Evolutionary conservation across 208 protist genomes (phyloP).

Genomic region (Acanthamoeba triangularis): DNA sequence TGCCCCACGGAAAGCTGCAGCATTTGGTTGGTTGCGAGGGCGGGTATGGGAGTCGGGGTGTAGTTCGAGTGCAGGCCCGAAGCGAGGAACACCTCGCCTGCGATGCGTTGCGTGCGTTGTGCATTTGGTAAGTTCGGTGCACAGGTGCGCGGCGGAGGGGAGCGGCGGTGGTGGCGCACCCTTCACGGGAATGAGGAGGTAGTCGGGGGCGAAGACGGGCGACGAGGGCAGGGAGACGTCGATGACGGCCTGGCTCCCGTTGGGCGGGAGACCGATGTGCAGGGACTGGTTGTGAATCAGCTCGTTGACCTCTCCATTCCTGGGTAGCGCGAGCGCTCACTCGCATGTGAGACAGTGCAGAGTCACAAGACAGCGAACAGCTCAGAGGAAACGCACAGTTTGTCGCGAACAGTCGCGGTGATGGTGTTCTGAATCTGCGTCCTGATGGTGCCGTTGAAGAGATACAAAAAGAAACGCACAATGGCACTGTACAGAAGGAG

Average conservation of each 20-base stretch:
- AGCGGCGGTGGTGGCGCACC: neutral
- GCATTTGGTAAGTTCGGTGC: no score
- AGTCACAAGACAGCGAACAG: neutral
- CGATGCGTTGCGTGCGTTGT: neutral
- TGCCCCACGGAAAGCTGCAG: neutral
- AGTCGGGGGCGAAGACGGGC: neutral
- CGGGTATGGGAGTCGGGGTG: neutral
- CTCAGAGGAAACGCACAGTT: neutral
- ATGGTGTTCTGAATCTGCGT: neutral
- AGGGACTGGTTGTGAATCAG: slow-evolving; percentile 8
- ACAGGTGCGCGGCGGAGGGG: neutral
- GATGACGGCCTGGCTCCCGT: neutral
- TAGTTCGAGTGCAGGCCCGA: slow-evolving; percentile 35
- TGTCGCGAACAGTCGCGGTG: neutral
- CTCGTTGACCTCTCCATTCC: neutral
- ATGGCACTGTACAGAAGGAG: neutral
- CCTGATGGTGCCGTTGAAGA: slow-evolving; percentile 11
- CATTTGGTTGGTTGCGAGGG: neutral
- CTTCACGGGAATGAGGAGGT: neutral
- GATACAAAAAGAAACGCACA: neutral
- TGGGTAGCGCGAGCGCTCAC: neutral
- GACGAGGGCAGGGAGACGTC: neutral
- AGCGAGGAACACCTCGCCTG: slow-evolving; percentile 15
- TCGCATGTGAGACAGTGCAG: neutral
- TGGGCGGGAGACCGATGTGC: neutral